Evolutionary conservation across 345 rosid species (phyloP).

Genomic region (Gossypium australe): DNA sequence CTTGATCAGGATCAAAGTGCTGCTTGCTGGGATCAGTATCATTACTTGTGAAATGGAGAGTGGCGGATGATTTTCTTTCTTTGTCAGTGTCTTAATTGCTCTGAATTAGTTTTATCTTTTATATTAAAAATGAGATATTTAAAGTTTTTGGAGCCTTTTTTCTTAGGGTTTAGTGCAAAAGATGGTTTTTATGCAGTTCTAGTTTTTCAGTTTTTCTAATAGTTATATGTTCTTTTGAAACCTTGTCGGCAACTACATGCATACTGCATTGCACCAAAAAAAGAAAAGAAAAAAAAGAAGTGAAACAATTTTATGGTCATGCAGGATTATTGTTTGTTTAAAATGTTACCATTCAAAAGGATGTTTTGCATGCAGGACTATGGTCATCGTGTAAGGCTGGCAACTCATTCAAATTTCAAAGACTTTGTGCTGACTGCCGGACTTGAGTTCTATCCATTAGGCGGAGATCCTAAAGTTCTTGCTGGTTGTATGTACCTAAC

Average conservation of each 20-base stretch:
- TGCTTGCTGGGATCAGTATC: background rate
- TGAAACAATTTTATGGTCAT: background rate
- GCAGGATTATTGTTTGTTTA: background rate
- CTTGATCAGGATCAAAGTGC: background rate
- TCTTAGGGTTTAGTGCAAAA: background rate
- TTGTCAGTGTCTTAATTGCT: background rate
- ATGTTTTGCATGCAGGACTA: conserved; percentile 64
- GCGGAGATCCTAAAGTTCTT: conserved; percentile 97
- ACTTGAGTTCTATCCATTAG: conserved; percentile 90
- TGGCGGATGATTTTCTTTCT: background rate
- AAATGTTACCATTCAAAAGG: background rate
- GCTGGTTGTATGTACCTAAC: conserved; percentile 82
- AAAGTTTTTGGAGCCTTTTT: background rate
- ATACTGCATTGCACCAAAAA: background rate
- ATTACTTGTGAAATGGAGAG: background rate
- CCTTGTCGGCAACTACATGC: background rate
- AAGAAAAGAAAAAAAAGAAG: background rate
- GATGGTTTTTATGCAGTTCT: background rate
- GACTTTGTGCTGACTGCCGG: conserved; percentile 98
- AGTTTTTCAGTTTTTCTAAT: background rate
- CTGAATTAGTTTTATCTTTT: background rate
- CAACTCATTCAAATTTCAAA: conserved; percentile 96
- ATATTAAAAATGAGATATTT: background rate
- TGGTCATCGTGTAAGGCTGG: conserved; percentile 99
- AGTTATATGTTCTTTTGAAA: background rate